phyloP scores from a whole-genome alignment of 495 filamentous ascomycete genomes.

The Aspergillus biplanus region DNA sequence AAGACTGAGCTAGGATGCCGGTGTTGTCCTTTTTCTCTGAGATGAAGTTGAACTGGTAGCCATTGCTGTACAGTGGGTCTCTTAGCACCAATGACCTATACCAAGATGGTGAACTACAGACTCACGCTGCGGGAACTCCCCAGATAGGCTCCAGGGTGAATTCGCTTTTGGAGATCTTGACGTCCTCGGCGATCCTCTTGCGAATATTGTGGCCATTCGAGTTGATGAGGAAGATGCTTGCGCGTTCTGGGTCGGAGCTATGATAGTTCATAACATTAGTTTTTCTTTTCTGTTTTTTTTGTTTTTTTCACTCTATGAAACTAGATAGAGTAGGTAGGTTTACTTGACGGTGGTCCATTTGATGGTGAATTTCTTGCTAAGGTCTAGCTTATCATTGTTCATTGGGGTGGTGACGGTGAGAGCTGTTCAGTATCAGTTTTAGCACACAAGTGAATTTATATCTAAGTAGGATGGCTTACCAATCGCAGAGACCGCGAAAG shows the following conservation, averaged over 20 bases:
- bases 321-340: constrained; percentile 4
- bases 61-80: constrained; percentile 16
- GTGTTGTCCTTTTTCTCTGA: constrained; percentile 30
- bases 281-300: not conserved
- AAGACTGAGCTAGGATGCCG: constrained; percentile 41
- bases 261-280: not conserved
- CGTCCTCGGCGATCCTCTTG: constrained; percentile 38
- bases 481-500: constrained; percentile 30
- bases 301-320: not conserved
- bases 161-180: constrained; percentile 27
- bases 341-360: constrained; percentile 25
- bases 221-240: constrained; percentile 35
- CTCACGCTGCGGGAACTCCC: constrained; percentile 31
- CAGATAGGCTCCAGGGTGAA: constrained; percentile 27
- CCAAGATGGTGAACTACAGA: not conserved
- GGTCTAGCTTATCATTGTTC: constrained; percentile 24
- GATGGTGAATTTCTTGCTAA: constrained; percentile 29
- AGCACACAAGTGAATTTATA: constrained; percentile 21
- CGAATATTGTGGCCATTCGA: constrained; percentile 35
- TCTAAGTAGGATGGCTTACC: constrained; percentile 14
- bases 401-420: constrained; percentile 25
- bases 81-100: too few relatives aligned
- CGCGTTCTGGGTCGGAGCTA: constrained; percentile 33
- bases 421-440: constrained; percentile 16
- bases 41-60: constrained; percentile 41